Evolutionary conservation across 345 rosid species (phyloP), one percentile per base, ranked within the genome.

Genomic region (Eucalyptus sp.): DNA sequence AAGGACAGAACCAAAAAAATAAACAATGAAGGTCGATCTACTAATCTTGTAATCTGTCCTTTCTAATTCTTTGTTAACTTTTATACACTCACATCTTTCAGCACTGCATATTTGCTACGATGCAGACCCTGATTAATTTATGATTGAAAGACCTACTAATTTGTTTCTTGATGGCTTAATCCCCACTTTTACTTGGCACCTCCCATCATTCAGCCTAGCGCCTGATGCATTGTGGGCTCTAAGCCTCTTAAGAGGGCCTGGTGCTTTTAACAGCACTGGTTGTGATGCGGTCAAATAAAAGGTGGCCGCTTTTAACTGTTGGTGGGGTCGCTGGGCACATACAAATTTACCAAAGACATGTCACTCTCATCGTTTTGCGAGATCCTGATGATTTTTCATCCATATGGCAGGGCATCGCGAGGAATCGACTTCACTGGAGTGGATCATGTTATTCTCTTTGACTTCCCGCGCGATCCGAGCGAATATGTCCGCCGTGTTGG

Each of bases 401-500:
- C 81, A 87, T 33, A 29, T 91, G 89, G 89, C 96, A 96, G 99
- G 92, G 98, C 99, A 46, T 97, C 98, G 0, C 96, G 99, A 11
- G 99, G 99, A 88, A 96, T 96, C 25, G 98, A 96, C 93, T 96
- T 96, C 91, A 87, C 92, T 6, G 94, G 96, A 86, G 99, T 97
- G 89, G 96, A 95, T 93, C 99, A 95, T 86, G 96, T 96, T 29
- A 88, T 97, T 50, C 98, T 96, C 20, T 97, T 97, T 58, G 99
- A 97, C 92, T 97, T 94, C 50, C 99, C 98, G 2, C 98, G 97
- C 9, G 98, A 97, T 89, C 99, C 97, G 25, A 97, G 99, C 60
- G 99, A 97, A 92, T 96, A 96, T 18, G 99, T 97, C 18, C 96
- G 97, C 7, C 96, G 98, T 83, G 99, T 97, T 60, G 99, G 99